Conservation (phyloP, 805 yeast species). For the Scheffersomyces lignosus region DNA sequence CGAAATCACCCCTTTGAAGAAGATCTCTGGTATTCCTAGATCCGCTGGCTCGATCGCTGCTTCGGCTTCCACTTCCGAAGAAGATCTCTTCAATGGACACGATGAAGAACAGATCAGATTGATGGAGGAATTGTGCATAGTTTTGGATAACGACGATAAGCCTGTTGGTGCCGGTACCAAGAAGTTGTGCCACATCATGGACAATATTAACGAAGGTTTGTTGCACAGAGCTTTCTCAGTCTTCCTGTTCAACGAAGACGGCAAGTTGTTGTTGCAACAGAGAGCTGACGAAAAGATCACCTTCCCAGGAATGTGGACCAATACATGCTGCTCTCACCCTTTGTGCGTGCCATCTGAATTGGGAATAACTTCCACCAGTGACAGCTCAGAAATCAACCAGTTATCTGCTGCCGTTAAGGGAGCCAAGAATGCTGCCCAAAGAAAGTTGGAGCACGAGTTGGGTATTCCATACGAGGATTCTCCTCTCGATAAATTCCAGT, state of each 20-base stretch:
- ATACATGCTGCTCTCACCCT: conserved; percentile 98
- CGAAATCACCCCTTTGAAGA: conserved; percentile 63
- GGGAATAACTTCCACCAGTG: conserved; percentile 42
- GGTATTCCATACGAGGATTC: conserved; percentile 69
- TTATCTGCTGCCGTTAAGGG: conserved; percentile 70
- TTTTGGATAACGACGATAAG: conserved; percentile 79
- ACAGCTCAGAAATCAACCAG: conserved; percentile 22
- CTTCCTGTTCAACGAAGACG: conserved; percentile 80
- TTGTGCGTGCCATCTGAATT: conserved; percentile 79
- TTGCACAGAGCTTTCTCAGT: conserved; percentile 96
- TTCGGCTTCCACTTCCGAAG: conserved; percentile 25
- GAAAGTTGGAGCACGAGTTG: conserved; percentile 90
- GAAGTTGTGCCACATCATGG: conserved; percentile 85
- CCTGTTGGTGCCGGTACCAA: conserved; percentile 95
- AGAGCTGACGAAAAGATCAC: conserved; percentile 97
- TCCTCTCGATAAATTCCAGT: conserved; percentile 70
- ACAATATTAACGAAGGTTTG: conserved; percentile 80
- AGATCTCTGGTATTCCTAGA: conserved; percentile 59
- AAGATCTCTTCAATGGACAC: conserved; percentile 73
- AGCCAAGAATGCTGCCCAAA: conserved; percentile 82
- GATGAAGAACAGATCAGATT: conserved; percentile 91
- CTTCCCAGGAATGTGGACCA: conserved; percentile 96
- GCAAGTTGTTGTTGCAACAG: conserved; percentile 83
- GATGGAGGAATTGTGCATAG: conserved; percentile 97
- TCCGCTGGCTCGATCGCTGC: conserved; percentile 32